phyloP scores from a whole-genome alignment of 2,329 filamentous ascomycete species.

The Teratosphaeria destructans region DNA sequence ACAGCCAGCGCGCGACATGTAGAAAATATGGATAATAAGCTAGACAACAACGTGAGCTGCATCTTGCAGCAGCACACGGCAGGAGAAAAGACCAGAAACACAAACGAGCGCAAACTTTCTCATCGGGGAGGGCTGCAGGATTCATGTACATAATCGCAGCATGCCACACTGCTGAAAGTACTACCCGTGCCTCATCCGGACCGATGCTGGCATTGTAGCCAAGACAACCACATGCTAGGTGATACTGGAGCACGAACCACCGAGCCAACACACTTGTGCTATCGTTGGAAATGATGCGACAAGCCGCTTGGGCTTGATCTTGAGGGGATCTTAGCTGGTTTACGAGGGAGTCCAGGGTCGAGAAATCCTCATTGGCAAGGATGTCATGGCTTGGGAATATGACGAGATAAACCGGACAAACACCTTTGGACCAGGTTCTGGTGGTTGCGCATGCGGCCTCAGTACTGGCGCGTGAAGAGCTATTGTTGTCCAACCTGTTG shows the following conservation, averaged over 20 bases:
- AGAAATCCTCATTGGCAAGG: too few species aligned
- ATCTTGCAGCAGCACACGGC: not conserved
- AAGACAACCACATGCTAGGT: not conserved
- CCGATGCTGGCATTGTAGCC: not conserved
- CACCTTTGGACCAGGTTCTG: too few species aligned
- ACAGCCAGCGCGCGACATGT: not conserved
- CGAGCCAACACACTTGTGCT: too few species aligned
- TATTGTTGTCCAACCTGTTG: too few species aligned
- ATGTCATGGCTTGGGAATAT: too few species aligned
- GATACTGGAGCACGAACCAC: not conserved
- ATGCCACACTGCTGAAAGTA: not conserved
- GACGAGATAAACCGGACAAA: too few species aligned
- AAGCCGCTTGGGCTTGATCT: too few species aligned
- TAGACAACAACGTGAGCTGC: not conserved
- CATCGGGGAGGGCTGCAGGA: not conserved
- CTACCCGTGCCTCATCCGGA: not conserved
- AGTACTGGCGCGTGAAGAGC: too few species aligned
- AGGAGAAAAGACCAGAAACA: not conserved
- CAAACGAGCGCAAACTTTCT: not conserved
- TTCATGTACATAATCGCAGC: not conserved
- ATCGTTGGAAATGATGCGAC: too few species aligned
- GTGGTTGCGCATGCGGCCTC: too few species aligned
- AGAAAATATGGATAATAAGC: not conserved
- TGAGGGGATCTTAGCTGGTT: too few species aligned
- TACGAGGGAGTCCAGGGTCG: too few species aligned